These are phyloP conservation scores for Chlamydomonas reinhardtii DNA, from an alignment of 163 green algal genomes.

Conservation along the genomic window DNA sequence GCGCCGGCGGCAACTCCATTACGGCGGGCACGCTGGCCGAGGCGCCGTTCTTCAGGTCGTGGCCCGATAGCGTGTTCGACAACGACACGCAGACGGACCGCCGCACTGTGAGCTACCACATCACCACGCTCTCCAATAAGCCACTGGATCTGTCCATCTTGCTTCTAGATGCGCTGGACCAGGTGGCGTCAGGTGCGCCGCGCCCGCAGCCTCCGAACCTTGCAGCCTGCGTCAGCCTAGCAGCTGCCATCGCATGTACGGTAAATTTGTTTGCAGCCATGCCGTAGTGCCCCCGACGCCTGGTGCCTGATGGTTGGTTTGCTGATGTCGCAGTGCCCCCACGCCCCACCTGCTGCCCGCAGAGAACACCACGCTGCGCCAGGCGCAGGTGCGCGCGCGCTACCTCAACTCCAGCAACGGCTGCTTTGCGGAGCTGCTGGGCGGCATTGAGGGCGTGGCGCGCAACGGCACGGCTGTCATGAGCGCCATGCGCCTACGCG, in stretches of 20 bases:
- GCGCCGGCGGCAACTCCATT: not conserved
- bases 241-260: no score
- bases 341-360: not conserved
- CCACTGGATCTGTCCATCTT: conserved; percentile 27
- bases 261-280: no score
- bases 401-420: not conserved
- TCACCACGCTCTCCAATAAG: conserved; percentile 36
- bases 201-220: no score
- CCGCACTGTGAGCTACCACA: conserved; percentile 15
- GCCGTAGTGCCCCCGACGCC: no score
- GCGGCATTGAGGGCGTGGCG: conserved; percentile 2
- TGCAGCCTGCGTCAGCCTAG: no score
- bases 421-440: conserved; percentile 31
- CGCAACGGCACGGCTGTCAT: conserved; percentile 26
- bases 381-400: conserved; percentile 15
- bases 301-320: no score
- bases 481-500: not conserved
- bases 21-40: not conserved
- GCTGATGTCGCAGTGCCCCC: no score
- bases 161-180: conserved; percentile 40
- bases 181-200: conserved; percentile 26
- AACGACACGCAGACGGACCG: not conserved
- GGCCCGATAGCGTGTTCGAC: not conserved
- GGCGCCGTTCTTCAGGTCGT: not conserved
- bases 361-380: conserved; percentile 28